A percentile compares a stretch with the other conserved stretches of the same genome.
Evolutionary conservation across 2,329 filamentous ascomycete genomes (phyloP).

Genomic region (Catunica adiposa): DNA sequence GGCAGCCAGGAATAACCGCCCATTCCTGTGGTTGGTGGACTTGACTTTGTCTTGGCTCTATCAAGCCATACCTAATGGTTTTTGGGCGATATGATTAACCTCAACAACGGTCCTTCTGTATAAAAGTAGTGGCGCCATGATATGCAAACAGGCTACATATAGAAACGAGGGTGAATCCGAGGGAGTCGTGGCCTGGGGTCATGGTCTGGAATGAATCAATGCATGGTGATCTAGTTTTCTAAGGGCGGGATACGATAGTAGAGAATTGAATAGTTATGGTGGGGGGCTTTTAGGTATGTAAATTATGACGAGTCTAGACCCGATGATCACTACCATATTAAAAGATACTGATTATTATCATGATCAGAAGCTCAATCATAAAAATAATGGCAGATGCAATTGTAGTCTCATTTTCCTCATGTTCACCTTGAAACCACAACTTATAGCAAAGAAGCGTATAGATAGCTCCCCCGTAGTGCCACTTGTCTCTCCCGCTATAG

Average conservation of each 20-base stretch:
- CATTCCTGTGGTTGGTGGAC: background rate
- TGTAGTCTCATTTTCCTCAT: too few relatives aligned
- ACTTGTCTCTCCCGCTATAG: too few relatives aligned
- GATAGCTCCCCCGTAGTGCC: too few relatives aligned
- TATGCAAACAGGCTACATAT: background rate
- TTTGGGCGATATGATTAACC: background rate
- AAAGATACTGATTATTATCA: too few relatives aligned
- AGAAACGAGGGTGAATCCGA: background rate
- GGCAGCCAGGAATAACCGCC: background rate
- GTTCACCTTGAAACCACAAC: too few relatives aligned
- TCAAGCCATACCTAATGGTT: background rate
- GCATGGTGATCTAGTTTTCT: background rate
- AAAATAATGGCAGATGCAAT: too few relatives aligned
- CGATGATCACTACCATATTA: too few relatives aligned
- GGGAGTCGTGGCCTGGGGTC: background rate
- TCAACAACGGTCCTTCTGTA: background rate
- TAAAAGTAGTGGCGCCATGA: background rate
- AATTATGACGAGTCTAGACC: too few relatives aligned
- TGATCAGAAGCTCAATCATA: too few relatives aligned
- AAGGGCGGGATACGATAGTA: background rate
- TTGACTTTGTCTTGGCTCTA: background rate
- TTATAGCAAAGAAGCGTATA: too few relatives aligned
- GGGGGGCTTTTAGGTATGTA: background rate
- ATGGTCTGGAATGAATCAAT: background rate
- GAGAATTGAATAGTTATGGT: background rate